Conservation (phyloP, 139 green algal genomes). For the Spirogloea muscicola region DNA sequence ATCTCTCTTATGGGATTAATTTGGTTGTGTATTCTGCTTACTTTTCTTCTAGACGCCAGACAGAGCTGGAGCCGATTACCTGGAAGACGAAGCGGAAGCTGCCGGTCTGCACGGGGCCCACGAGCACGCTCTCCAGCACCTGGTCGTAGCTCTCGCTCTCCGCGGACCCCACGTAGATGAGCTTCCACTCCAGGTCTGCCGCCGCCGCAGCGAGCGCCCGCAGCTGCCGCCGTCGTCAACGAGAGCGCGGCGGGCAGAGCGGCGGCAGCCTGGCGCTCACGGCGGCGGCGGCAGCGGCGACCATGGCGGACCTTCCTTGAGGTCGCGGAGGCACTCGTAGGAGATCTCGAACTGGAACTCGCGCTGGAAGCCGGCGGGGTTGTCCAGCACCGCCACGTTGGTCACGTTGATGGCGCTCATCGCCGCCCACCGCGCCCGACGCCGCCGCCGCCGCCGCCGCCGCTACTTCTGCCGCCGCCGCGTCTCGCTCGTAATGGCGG, state of each 20-base stretch:
- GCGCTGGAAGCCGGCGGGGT: constrained; percentile 73
- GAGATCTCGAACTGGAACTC: constrained; percentile 91
- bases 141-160: constrained; percentile 92
- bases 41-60: too few relatives aligned
- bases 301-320: constrained; percentile 16
- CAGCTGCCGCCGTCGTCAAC: too few relatives aligned
- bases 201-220: too few relatives aligned
- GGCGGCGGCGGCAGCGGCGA: too few relatives aligned
- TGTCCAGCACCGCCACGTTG: constrained; percentile 78
- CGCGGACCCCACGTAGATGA: constrained; percentile 92
- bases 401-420: constrained; percentile 89
- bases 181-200: constrained; percentile 94
- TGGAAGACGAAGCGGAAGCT: constrained; percentile 85
- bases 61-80: constrained; percentile 11
- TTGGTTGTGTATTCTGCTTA: too few relatives aligned
- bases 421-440: too few relatives aligned
- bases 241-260: too few relatives aligned
- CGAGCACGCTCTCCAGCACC: constrained; percentile 82
- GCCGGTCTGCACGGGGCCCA: constrained; percentile 84
- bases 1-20: too few relatives aligned
- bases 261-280: too few relatives aligned
- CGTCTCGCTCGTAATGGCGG: too few relatives aligned
- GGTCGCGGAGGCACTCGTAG: constrained; percentile 78
- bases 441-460: too few relatives aligned
- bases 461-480: too few relatives aligned